These are phyloP conservation scores for Hyaloscypha finlandica DNA, from an alignment of 495 filamentous ascomycete species.

Conservation along the genomic window DNA sequence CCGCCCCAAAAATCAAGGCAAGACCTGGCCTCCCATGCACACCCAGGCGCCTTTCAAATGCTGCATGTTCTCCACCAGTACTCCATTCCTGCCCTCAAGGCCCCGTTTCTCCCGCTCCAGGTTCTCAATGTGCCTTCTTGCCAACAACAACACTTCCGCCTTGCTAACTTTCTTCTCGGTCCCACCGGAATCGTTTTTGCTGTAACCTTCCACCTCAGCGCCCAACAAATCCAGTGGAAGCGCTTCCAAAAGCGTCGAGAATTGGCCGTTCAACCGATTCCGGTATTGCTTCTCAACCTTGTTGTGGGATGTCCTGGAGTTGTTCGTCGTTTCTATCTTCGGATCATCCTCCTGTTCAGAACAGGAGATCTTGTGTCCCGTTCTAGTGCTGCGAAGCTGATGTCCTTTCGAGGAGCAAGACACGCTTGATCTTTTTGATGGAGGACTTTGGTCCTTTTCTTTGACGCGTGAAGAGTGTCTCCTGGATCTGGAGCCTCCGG, in stretches of 20 bases:
- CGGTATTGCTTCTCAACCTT: constrained; percentile 53
- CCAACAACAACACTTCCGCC: constrained; percentile 47
- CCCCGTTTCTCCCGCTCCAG: constrained; percentile 39
- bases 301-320: constrained; percentile 35
- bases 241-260: constrained; percentile 43
- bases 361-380: not conserved
- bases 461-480: not conserved
- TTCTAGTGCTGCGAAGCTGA: not conserved
- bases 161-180: constrained; percentile 46
- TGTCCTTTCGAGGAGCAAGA: not conserved
- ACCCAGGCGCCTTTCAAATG: constrained; percentile 34
- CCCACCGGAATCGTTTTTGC: constrained; percentile 25
- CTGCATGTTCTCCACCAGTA: constrained; percentile 35
- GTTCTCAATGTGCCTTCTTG: constrained; percentile 42
- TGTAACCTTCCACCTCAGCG: constrained; percentile 30
- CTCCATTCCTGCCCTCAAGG: constrained; percentile 40
- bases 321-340: not conserved
- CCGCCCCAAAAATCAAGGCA: not conserved
- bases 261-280: constrained; percentile 48
- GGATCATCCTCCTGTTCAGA: not conserved
- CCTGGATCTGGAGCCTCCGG: not conserved
- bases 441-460: not conserved
- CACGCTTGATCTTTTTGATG: not conserved
- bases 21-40: constrained; percentile 4
- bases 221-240: constrained; percentile 36